Evolutionary conservation across 164 flowering plant genomes (phyloP), one percentile per base, ranked within the genome.

Genomic region (Warburgia ugandensis): DNA sequence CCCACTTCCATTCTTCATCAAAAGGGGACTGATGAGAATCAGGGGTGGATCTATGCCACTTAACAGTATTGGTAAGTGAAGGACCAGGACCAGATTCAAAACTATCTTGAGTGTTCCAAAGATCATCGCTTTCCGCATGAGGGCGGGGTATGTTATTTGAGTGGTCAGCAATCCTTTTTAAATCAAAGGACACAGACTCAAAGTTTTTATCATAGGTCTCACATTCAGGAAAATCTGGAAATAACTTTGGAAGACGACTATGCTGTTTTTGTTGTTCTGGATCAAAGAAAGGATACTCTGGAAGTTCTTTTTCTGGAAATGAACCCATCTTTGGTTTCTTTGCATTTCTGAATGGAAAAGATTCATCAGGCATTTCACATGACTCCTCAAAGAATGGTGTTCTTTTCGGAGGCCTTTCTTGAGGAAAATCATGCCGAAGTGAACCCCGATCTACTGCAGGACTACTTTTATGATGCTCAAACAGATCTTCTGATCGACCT

Each of bases 1-100:
- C 91, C 98, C 98, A 92, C 60, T 80, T 92, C 98, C 98, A 91
- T 59, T 68, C 91, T 50, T 66, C 67, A 14, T 61, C 73, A 48
- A 62, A 13, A 60, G 92, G 67, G 10, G 81, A 52, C 29, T 37
- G 62, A 56, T 64, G 76, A 30, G 62, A 48, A 29, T 81, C 88
- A 33, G 82, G 72, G 39, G 74, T 65, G 28, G 61, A 71, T 23
- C 55, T 54, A 54, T 74, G 79, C 68, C 64, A 59, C 23, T 69
- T 78, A 46, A 28, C 56, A 45, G 70, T 50, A 48, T 65, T 68
- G 52, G 63, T 19, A 35, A 70, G 79, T 55, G 69, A 52, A 29
- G 77, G 48, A 63, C 59, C 69, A 48, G 78, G 54, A 43, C 60
- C 73, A 2, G 51, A 61, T 44, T 58, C 79, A 54, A 73, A 67